Conservation (phyloP, 345 rosid genomes). For the Erodium maritimum region DNA sequence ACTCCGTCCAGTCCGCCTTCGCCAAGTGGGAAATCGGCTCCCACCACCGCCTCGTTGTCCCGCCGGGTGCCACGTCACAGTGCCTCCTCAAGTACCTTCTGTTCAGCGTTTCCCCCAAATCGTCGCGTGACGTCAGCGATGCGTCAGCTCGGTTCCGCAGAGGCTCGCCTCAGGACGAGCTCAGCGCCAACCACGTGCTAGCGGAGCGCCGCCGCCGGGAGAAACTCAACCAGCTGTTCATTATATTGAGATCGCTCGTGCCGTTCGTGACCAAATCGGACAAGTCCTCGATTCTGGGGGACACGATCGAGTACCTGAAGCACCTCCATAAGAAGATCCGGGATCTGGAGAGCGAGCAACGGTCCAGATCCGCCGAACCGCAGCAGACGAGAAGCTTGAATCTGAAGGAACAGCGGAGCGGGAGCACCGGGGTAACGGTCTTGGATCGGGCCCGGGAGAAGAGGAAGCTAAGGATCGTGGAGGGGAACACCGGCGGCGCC, state of each 20-base stretch:
- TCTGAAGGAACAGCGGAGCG: constrained; percentile 25
- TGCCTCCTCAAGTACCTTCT: constrained; percentile 75
- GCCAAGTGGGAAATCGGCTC: constrained; percentile 44
- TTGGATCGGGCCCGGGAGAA: constrained; percentile 39
- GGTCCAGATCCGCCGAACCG: constrained; percentile 17
- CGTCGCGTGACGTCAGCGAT: constrained; percentile 22
- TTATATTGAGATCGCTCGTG: constrained; percentile 67
- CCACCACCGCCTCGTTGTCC: constrained; percentile 19
- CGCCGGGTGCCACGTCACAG: constrained; percentile 41
- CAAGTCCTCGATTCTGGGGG: constrained; percentile 91
- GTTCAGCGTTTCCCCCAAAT: constrained; percentile 45
- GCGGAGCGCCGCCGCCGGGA: constrained; percentile 94
- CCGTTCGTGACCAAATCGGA: constrained; percentile 98
- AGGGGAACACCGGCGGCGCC: constrained; percentile 21
- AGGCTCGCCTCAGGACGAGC: constrained; percentile 44
- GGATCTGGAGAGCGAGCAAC: constrained; percentile 47
- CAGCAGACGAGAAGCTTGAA: constrained; percentile 18
- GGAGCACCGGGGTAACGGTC: not conserved
- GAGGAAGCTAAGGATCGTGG: constrained; percentile 46
- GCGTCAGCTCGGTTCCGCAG: constrained; percentile 22
- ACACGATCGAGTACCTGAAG: constrained; percentile 86
- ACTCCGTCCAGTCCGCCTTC: constrained; percentile 58
- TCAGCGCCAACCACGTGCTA: constrained; percentile 74
- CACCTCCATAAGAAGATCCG: constrained; percentile 68
- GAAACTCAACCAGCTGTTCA: constrained; percentile 84